phyloP scores from a whole-genome alignment of 169 alveolate species.

The Perkinsus olseni region DNA sequence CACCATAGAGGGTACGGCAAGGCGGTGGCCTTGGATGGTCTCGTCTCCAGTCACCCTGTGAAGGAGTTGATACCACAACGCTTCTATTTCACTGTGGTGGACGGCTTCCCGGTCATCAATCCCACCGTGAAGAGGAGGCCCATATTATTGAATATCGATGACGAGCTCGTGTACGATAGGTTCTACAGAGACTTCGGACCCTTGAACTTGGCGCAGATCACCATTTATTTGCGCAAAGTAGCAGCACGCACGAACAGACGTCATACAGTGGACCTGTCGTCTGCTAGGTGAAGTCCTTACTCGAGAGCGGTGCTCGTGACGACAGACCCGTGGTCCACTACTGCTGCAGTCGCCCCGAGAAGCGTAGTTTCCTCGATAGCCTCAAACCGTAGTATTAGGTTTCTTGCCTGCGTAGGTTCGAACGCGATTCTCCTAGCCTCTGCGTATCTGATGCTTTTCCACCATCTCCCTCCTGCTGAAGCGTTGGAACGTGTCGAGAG shows the following conservation, averaged over 20 bases:
- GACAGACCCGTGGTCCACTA: slow-evolving; percentile 18
- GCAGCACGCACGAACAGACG: neutral
- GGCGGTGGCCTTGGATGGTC: neutral
- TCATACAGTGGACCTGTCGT: neutral
- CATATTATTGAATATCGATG: neutral
- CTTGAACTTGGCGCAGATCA: slow-evolving; percentile 53
- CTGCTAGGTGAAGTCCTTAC: neutral
- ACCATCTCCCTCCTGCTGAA: neutral
- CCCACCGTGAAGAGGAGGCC: neutral
- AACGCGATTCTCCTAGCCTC: slow-evolving; percentile 5
- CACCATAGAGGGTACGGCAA: no score
- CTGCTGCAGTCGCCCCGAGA: slow-evolving; percentile 11
- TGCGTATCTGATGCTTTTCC: neutral
- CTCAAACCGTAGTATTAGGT: neutral
- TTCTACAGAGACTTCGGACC: slow-evolving; percentile 90
- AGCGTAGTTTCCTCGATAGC: neutral
- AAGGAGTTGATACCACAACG: neutral
- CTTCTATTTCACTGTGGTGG: neutral
- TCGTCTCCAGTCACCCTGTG: neutral
- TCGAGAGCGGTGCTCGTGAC: slow-evolving; percentile 20
- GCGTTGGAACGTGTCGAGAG: neutral
- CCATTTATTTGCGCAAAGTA: neutral
- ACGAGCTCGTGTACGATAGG: slow-evolving; percentile 71
- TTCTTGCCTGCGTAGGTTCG: neutral
- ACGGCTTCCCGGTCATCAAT: neutral